Percentiles rank a stretch among this genome's conserved stretches.
Evolutionary conservation across 805 yeast genomes (phyloP).

Genomic region (Ogataea ramenticola): DNA sequence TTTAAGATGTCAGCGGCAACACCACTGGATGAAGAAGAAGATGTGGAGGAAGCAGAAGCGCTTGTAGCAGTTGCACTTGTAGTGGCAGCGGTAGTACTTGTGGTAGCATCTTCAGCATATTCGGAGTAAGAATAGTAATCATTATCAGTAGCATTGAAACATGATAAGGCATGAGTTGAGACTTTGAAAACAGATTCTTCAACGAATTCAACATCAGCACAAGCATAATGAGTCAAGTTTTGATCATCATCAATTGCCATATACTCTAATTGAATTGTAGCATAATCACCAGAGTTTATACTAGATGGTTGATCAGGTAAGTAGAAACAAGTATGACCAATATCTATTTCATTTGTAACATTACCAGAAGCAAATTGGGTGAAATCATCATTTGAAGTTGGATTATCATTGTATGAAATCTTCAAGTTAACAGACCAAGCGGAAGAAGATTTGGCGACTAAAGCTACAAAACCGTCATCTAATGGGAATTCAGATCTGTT

Average conservation of each 20-base stretch:
- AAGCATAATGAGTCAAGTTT: conserved; percentile 37
- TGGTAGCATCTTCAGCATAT: conserved; percentile 17
- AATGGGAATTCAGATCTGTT: conserved; percentile 40
- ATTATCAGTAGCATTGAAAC: conserved; percentile 36
- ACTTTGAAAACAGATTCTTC: conserved; percentile 32
- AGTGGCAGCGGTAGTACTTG: conserved; percentile 7
- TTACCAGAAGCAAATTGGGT: conserved; percentile 32
- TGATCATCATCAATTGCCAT: conserved; percentile 33
- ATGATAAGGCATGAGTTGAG: conserved; percentile 26
- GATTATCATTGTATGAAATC: conserved; percentile 33
- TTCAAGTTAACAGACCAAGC: conserved; percentile 32
- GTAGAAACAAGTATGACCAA: conserved; percentile 40
- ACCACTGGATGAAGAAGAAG: conserved; percentile 8
- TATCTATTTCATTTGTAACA: conserved; percentile 30
- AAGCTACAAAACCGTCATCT: conserved; percentile 39
- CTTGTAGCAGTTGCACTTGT: conserved; percentile 7
- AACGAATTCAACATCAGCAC: conserved; percentile 38
- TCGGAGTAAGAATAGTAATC: conserved; percentile 27
- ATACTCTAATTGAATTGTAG: conserved; percentile 38
- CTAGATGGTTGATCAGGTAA: conserved; percentile 34
- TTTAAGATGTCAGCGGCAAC: conserved; percentile 1
- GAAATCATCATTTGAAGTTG: conserved; percentile 32
- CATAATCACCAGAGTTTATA: conserved; percentile 31
- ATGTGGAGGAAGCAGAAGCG: conserved; percentile 7
- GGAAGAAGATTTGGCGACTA: conserved; percentile 34